phyloP scores from a whole-genome alignment of 164 flowering plant genomes.

The Chloranthus sessilifolius region DNA sequence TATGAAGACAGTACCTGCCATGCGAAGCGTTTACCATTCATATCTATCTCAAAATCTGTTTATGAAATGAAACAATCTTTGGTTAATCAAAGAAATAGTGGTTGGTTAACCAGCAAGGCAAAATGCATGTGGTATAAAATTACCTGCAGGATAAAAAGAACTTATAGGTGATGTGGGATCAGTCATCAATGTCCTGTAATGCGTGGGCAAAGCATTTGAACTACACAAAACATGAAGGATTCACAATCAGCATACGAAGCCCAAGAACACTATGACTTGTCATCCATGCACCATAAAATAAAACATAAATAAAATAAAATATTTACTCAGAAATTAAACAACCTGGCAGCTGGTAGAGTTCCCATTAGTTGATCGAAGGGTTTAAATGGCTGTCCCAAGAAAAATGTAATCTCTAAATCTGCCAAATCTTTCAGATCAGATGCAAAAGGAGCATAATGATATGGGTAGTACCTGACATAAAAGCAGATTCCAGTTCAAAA shows the following conservation, averaged over 20 bases:
- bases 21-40: constrained; percentile 96
- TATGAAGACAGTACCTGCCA: constrained; percentile 73
- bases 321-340: not conserved
- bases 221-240: constrained; percentile 33
- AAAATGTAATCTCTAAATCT: constrained; percentile 87
- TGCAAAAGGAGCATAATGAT: constrained; percentile 99
- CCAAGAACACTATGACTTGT: no score
- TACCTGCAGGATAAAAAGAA: constrained; percentile 85
- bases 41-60: constrained; percentile 91
- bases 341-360: constrained; percentile 97
- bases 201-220: constrained; percentile 74
- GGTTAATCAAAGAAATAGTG: constrained; percentile 2
- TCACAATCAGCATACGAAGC: no score
- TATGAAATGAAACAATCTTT: constrained; percentile 8
- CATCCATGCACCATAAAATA: no score
- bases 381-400: constrained; percentile 89
- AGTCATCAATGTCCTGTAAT: constrained; percentile 74
- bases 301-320: not conserved
- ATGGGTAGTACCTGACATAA: constrained; percentile 88
- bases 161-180: constrained; percentile 77
- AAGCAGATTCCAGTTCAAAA: constrained; percentile 6
- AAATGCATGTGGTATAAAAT: constrained; percentile 5
- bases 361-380: constrained; percentile 99
- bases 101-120: no score
- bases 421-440: constrained; percentile 83